Evolutionary conservation across 805 yeast species (phyloP).

Genomic region (Jamesozyma lodderae): DNA sequence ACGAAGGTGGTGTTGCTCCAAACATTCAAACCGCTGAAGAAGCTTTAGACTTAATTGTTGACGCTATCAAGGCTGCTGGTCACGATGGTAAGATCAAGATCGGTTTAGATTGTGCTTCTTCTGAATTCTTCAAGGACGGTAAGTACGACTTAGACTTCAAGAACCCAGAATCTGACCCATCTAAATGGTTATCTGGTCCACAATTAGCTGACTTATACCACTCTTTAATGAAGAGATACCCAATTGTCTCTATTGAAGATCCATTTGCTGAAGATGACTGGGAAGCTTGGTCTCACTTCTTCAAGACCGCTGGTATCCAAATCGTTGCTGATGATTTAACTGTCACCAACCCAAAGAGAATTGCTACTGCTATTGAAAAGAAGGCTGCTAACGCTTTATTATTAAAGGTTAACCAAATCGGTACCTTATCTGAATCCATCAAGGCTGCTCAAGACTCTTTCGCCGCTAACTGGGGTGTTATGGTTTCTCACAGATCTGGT

Average conservation of each 20-base stretch:
- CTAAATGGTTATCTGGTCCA: conserved; percentile 86
- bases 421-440: conserved; percentile 92
- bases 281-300: conserved; percentile 94
- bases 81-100: conserved; percentile 87
- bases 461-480: conserved; percentile 98
- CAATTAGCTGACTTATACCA: conserved; percentile 81
- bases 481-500: conserved; percentile 99
- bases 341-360: conserved; percentile 94
- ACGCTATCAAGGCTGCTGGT: conserved; percentile 88
- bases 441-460: conserved; percentile 93
- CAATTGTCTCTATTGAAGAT: conserved; percentile 97
- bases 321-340: conserved; percentile 98
- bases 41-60: conserved; percentile 89
- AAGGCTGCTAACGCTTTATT: conserved; percentile 91
- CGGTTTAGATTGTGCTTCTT: conserved; percentile 94
- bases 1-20: conserved; percentile 99
- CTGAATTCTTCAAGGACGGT: conserved; percentile 96
- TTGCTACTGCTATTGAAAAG: conserved; percentile 91
- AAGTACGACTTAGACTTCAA: conserved; percentile 97
- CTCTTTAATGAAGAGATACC: conserved; percentile 76
- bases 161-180: conserved; percentile 84
- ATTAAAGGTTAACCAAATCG: conserved; percentile 98
- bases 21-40: conserved; percentile 90
- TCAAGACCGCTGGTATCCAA: conserved; percentile 66
- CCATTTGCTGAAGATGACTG: conserved; percentile 99